A percentile compares a stretch with the other conserved stretches of the same genome.
These are phyloP conservation scores for Zopfochytrium polystomum DNA, from an alignment of 371 early-diverging fungal genomes.

Conservation along the genomic window DNA sequence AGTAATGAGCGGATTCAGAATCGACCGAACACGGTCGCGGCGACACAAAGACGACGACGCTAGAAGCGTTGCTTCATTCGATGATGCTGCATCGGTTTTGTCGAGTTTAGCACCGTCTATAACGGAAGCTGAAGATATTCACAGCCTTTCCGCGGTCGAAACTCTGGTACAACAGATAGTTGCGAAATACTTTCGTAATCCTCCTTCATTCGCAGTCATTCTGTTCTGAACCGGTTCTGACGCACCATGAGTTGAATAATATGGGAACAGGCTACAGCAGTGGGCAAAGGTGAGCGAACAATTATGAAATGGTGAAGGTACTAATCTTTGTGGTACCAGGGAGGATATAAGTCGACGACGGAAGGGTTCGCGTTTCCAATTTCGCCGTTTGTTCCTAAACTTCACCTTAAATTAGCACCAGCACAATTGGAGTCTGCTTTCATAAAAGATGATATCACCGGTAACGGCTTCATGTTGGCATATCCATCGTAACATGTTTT, in stretches of 20 bases:
- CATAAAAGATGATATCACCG: too few relatives aligned
- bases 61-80: constrained; percentile 2
- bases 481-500: too few relatives aligned
- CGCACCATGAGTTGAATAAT: constrained; percentile 43
- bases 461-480: too few relatives aligned
- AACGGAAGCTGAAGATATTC: constrained; percentile 25
- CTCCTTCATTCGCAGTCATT: constrained; percentile 32
- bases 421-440: too few relatives aligned
- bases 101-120: constrained; percentile 17
- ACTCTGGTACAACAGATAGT: constrained; percentile 21
- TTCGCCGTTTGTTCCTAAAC: neutral
- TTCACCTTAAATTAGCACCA: too few relatives aligned
- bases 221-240: constrained; percentile 49
- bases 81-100: constrained; percentile 29
- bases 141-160: constrained; percentile 17
- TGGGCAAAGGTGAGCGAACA: too few relatives aligned
- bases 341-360: constrained; percentile 17
- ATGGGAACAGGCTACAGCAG: constrained; percentile 31
- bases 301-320: too few relatives aligned
- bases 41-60: neutral
- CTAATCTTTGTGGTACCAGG: constrained; percentile 4
- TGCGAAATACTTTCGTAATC: neutral
- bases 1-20: neutral
- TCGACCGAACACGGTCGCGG: neutral
- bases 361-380: neutral